These are phyloP conservation scores for Xanthoceras sorbifolium DNA, from an alignment of 345 rosid genomes.

Conservation along the genomic window DNA sequence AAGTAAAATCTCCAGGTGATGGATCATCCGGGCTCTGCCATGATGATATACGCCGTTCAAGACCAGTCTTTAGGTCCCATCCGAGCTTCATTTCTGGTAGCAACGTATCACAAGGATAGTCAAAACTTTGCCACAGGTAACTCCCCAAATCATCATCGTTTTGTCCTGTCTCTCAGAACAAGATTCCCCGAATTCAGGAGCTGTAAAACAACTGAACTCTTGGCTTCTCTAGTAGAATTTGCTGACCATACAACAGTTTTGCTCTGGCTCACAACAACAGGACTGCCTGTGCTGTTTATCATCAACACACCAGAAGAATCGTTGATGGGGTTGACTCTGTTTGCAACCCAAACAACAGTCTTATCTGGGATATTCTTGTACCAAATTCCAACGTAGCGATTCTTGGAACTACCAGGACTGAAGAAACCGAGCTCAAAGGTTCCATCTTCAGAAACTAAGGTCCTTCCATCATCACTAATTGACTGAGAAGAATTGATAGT, in stretches of 20 bases:
- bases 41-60: constrained; percentile 29
- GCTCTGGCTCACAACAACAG: constrained; percentile 24
- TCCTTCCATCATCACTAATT: constrained; percentile 14
- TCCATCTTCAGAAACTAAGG: constrained; percentile 30
- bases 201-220: constrained; percentile 29
- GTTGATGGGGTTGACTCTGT: constrained; percentile 41
- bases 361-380: constrained; percentile 35
- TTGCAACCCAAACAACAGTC: constrained; percentile 61
- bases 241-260: constrained; percentile 36
- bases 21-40: constrained; percentile 50
- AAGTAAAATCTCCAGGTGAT: constrained; percentile 31
- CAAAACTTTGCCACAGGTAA: constrained; percentile 49
- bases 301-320: constrained; percentile 42
- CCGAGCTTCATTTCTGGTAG: constrained; percentile 47
- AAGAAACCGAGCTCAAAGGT: constrained; percentile 41
- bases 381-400: constrained; percentile 55
- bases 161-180: constrained; percentile 33
- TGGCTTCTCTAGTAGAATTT: constrained; percentile 20
- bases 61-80: constrained; percentile 26
- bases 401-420: constrained; percentile 40
- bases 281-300: constrained; percentile 26
- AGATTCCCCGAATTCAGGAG: constrained; percentile 55
- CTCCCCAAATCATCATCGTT: neutral
- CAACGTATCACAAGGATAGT: constrained; percentile 43
- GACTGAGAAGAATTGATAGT: neutral